Evolutionary conservation across 2,329 filamentous ascomycete genomes (phyloP).

Genomic region (Colletotrichum lupini): DNA sequence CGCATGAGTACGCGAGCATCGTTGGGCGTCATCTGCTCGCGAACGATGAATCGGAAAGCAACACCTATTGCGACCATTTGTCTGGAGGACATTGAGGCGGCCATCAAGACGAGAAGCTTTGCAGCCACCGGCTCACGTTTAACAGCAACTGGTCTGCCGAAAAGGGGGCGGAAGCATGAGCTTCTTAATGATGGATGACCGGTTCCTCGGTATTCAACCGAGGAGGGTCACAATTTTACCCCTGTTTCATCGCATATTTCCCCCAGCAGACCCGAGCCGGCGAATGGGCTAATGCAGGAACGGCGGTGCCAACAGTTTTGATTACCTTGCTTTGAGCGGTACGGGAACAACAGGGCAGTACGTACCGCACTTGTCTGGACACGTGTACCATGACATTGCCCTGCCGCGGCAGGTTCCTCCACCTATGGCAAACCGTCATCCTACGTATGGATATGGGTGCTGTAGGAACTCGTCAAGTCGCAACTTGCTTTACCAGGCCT

Average conservation of each 20-base stretch:
- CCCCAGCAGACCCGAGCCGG: conserved; percentile 31
- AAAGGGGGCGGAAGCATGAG: conserved; percentile 22
- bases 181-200: conserved; percentile 22
- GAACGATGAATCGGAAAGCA: not conserved
- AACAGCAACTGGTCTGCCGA: not conserved
- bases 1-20: not conserved
- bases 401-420: conserved; percentile 1
- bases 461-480: not conserved
- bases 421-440: not conserved
- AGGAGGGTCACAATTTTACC: conserved; percentile 35
- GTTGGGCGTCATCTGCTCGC: not conserved
- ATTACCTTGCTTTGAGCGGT: conserved; percentile 13
- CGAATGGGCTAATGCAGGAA: conserved; percentile 35
- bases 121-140: not conserved
- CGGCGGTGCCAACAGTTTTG: conserved; percentile 31
- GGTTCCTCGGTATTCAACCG: conserved; percentile 34
- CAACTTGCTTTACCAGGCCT: not conserved
- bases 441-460: not conserved
- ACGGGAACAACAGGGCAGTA: not conserved
- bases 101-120: no score
- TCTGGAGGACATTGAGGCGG: not conserved
- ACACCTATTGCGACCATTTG: not conserved
- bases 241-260: conserved; percentile 36
- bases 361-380: conserved; percentile 15
- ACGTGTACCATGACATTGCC: conserved; percentile 33